Conservation (phyloP, 441 rosid genomes). For the Syzygium syzygioides region DNA sequence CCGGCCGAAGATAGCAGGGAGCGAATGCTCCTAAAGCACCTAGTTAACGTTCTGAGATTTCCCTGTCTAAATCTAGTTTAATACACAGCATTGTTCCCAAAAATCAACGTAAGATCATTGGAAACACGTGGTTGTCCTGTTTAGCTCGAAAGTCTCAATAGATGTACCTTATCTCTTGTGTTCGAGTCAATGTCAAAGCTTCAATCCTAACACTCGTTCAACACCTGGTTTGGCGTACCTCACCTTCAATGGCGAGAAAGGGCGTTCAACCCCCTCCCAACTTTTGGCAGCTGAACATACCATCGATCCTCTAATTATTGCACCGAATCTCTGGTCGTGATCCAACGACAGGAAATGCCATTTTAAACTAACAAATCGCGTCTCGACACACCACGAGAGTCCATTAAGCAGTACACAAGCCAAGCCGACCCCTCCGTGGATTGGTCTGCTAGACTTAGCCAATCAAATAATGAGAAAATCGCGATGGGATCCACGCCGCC, state of each 20-base stretch:
- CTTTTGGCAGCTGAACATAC: not conserved
- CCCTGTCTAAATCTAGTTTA: not conserved
- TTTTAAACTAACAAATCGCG: not conserved
- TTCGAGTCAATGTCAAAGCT: not conserved
- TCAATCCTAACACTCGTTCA: not conserved
- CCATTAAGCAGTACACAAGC: not conserved
- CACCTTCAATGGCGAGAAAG: not conserved
- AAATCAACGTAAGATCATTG: not conserved
- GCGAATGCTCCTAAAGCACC: not conserved
- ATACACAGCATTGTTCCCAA: not conserved
- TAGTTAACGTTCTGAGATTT: not conserved
- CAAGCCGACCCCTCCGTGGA: not conserved
- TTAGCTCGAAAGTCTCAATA: not conserved
- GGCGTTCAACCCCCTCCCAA: not conserved
- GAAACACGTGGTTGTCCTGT: not conserved
- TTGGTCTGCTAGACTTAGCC: not conserved
- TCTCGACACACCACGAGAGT: not conserved
- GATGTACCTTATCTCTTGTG: not conserved
- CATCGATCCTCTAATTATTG: not conserved
- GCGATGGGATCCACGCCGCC: not conserved
- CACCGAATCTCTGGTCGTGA: not conserved
- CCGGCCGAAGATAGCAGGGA: not conserved
- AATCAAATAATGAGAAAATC: not conserved
- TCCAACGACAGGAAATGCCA: fast-evolving
- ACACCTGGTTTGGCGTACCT: not conserved